Percentiles rank a stretch among this genome's conserved stretches.
Evolutionary conservation across 805 yeast species (phyloP).

Genomic region (Blastobotrys muscicola): DNA sequence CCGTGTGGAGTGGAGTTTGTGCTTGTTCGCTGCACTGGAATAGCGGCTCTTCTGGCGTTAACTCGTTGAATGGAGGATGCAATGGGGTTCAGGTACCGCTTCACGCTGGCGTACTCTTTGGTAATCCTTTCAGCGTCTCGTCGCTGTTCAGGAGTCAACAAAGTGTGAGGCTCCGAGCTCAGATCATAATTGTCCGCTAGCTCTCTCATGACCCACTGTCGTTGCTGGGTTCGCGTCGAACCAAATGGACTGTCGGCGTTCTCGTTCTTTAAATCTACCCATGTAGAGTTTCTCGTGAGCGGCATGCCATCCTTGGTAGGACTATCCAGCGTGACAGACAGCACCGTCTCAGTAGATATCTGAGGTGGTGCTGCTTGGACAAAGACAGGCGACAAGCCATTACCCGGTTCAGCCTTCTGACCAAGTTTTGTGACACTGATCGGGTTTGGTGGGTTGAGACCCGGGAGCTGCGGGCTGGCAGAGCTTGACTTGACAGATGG

Average conservation of each 20-base stretch:
- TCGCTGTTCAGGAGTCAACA: constrained; percentile 10
- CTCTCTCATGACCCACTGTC: constrained; percentile 56
- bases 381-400: too few relatives aligned
- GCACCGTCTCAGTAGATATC: constrained; percentile 15
- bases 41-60: constrained; percentile 11
- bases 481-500: too few relatives aligned
- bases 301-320: not conserved
- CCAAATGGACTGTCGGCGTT: too few relatives aligned
- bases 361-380: constrained; percentile 12
- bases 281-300: too few relatives aligned
- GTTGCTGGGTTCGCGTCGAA: constrained; percentile 57
- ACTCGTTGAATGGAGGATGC: constrained; percentile 51
- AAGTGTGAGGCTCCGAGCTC: constrained; percentile 7
- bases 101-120: constrained; percentile 59
- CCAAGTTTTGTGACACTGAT: not conserved
- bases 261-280: too few relatives aligned
- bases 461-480: not conserved
- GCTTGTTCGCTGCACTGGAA: not conserved
- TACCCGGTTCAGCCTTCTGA: too few relatives aligned
- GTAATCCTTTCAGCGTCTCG: constrained; percentile 74
- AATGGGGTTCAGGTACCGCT: constrained; percentile 64
- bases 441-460: constrained; percentile 2
- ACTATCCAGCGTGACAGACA: constrained; percentile 11
- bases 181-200: constrained; percentile 9
- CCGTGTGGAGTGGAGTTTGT: not conserved